A percentile compares a stretch with the other conserved stretches of the same genome.
Evolutionary conservation across 768 basidiomycete species (phyloP).

Genomic region (Daedaleopsis nitida): DNA sequence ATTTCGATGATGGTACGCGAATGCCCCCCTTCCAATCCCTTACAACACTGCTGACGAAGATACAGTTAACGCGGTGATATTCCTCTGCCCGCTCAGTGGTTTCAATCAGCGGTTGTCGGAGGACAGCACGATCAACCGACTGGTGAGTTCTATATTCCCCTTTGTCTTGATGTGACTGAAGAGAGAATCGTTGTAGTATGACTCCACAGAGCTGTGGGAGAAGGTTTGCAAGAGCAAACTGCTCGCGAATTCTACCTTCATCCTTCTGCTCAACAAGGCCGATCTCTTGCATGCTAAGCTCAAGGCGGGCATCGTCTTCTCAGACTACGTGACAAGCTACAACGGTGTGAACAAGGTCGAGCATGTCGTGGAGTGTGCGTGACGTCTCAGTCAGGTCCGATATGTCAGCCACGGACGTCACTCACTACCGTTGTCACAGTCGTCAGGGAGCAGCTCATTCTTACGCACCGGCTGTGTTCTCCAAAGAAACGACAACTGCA

Average conservation of each 20-base stretch:
- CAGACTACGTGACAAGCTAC: conserved; percentile 53
- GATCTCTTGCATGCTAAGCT: conserved; percentile 59
- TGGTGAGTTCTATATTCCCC: conserved; percentile 39
- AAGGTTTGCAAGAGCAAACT: conserved; percentile 55
- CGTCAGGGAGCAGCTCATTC: conserved; percentile 48
- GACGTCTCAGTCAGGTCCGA: too few species aligned
- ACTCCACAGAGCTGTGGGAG: conserved; percentile 58
- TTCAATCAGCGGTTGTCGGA: conserved; percentile 64
- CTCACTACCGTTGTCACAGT: conserved; percentile 34
- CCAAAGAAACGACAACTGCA: conserved; percentile 48
- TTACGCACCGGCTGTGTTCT: conserved; percentile 48
- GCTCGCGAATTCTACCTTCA: conserved; percentile 51
- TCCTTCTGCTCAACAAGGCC: conserved; percentile 60
- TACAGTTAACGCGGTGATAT: conserved; percentile 60
- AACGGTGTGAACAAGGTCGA: conserved; percentile 50
- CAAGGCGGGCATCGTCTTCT: conserved; percentile 40
- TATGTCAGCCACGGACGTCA: neutral
- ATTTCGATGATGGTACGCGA: conserved; percentile 57
- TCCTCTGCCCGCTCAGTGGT: conserved; percentile 60
- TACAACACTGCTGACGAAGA: neutral
- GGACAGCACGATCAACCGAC: conserved; percentile 55
- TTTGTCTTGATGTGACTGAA: neutral
- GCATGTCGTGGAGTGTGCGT: conserved; percentile 51
- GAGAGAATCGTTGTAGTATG: conserved; percentile 37
- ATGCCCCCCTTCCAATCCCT: neutral